A percentile compares a stretch with the other conserved stretches of the same genome.
Conservation (phyloP, 1,284 basidiomycete genomes). For the Ceraceosorus guamensis region DNA sequence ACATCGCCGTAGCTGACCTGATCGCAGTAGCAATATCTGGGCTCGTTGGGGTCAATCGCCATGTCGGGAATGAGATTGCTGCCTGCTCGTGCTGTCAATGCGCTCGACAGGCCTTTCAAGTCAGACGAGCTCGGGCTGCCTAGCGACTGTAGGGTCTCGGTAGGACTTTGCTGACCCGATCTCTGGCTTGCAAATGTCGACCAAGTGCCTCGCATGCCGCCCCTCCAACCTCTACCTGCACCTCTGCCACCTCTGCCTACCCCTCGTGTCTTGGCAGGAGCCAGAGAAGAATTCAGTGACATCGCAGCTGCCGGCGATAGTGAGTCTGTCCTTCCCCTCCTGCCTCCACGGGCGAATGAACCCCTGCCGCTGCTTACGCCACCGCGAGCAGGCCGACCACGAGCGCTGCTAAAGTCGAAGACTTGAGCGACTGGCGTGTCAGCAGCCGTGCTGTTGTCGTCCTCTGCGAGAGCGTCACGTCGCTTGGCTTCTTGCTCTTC, state of each 20-base stretch:
- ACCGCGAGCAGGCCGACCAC: not conserved
- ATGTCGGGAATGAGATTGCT: constrained; percentile 18
- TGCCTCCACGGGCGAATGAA: too few species aligned
- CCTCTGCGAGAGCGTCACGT: not conserved
- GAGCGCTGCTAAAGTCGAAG: not conserved
- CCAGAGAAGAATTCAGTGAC: too few species aligned
- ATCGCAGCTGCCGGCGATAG: too few species aligned
- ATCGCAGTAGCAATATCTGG: constrained; percentile 54
- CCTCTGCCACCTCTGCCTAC: not conserved
- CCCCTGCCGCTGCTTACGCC: too few species aligned
- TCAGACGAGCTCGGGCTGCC: not conserved
- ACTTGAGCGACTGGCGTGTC: not conserved
- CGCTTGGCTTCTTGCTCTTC: not conserved
- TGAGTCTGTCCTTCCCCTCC: too few species aligned
- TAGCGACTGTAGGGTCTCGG: not conserved
- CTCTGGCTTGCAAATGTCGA: too few species aligned
- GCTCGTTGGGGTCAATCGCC: constrained; percentile 51
- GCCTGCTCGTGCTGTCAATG: not conserved
- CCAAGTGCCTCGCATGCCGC: not conserved
- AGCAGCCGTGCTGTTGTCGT: not conserved
- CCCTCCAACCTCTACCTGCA: not conserved
- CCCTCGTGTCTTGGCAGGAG: too few species aligned
- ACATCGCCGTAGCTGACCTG: constrained; percentile 52
- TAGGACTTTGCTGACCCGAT: too few species aligned
- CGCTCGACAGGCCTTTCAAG: constrained; percentile 1